Evolutionary conservation across 2,329 filamentous ascomycete genomes (phyloP).

Genomic region (Fusarium sp.): DNA sequence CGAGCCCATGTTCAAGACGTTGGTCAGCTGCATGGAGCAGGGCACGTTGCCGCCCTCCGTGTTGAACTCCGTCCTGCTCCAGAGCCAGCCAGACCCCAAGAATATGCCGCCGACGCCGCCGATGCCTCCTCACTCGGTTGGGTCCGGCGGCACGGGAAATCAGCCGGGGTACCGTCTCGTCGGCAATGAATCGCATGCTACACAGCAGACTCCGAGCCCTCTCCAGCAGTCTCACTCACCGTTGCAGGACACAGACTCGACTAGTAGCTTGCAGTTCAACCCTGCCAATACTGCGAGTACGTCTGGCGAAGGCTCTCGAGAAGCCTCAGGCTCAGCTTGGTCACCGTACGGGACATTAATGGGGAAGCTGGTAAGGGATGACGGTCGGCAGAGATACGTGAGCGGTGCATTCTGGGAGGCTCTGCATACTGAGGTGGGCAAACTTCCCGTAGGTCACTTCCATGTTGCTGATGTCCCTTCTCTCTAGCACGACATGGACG

Average conservation of each 20-base stretch:
- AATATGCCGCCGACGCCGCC: not conserved
- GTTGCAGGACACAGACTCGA: conserved; percentile 6
- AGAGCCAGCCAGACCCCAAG: not conserved
- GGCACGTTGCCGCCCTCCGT: not conserved
- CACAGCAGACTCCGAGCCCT: not conserved
- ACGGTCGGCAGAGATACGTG: conserved; percentile 6
- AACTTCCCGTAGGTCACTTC: not conserved
- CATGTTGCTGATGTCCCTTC: not conserved
- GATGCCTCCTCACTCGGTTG: conserved; percentile 13
- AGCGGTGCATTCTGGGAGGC: conserved; percentile 13
- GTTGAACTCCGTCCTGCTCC: not conserved
- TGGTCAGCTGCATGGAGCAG: conserved; percentile 14
- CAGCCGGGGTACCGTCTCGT: not conserved
- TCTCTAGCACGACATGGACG: conserved; percentile 1
- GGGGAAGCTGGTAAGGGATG: conserved; percentile 3
- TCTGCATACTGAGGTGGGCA: conserved; percentile 5
- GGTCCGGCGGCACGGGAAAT: not conserved
- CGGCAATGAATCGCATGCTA: not conserved
- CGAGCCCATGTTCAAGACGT: conserved; percentile 17
- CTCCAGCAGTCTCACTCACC: not conserved
- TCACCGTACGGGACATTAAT: not conserved
- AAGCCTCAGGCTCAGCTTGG: not conserved
- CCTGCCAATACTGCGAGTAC: not conserved
- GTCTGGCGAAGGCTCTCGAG: not conserved
- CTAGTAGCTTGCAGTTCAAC: not conserved